Evolutionary conservation across 1,139 yeast genomes (phyloP), one percentile per base, ranked within the genome.

Genomic region (Sugiyamaella pinicola): DNA sequence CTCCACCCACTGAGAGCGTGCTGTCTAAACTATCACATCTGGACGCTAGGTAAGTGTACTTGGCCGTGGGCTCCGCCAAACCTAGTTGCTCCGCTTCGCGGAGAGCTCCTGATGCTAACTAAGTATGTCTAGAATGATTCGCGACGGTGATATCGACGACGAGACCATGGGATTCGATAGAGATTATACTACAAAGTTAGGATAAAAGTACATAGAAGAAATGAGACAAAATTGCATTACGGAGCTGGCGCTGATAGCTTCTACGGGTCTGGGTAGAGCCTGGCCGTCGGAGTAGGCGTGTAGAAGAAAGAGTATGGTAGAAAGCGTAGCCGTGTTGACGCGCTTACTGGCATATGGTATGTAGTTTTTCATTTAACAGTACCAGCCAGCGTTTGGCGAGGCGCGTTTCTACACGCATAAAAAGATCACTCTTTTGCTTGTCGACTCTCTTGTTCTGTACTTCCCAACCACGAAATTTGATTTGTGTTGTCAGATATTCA

Each of bases 111-210:
- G 7, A 26, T 38, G 21, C 49, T 37, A 46, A 37, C 44, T 4
- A 24, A 33, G n/a, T 33, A 3, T 18, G 21, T 21, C 39, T 19
- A 65, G 71, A 54, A 68, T 68, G 72, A 68, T 68, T 45, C 64
- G 71, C 12, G 70, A 67, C 33, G 66, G 62, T 15, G 72, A 68
- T 38, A 56, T 65, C 24, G 53, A 60, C 29, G 70, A 67, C 53
- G 69, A 66, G 43, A 62, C 61, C 21, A 58, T 68, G 51, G 71
- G 71, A 7, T 63, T 67, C 47, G 68, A 58, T 10, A 51, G 58
- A 5, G 65, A 63, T 38, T 59, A 59, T 44, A 28, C 60, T 9
- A 28, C 57, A 6, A 48, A 56, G 37, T 47, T 63, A 19, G 66
- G 66, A 18, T 63, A 53, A 15, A 8, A 37, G 5, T 33, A 33